A percentile compares a stretch with the other conserved stretches of the same genome.
phyloP scores from a whole-genome alignment of 1,284 basidiomycete species.

The Ceratobasidium sp. region DNA sequence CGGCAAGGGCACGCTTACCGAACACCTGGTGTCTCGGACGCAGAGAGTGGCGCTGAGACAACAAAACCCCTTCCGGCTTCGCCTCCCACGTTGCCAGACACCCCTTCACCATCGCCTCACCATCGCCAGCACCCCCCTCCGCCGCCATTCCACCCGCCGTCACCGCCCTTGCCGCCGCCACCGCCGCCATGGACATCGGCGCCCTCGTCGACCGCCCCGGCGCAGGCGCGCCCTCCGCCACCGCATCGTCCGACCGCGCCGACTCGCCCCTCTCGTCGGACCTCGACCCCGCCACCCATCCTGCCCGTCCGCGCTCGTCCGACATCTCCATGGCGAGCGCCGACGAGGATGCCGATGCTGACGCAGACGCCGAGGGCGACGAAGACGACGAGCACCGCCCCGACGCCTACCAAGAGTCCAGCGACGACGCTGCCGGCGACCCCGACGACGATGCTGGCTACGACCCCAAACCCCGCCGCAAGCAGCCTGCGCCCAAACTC shows the following conservation, averaged over 20 bases:
- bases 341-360: constrained; percentile 26
- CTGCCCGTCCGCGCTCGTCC: constrained; percentile 2
- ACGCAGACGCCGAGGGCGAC: constrained; percentile 32
- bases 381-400: constrained; percentile 26
- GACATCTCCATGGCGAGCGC: constrained; percentile 36
- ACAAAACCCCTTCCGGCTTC: constrained; percentile 1
- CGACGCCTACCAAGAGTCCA: constrained; percentile 21
- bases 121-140: neutral
- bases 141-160: constrained; percentile 21
- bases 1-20: constrained; percentile 27
- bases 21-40: neutral
- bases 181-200: constrained; percentile 36
- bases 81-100: constrained; percentile 21
- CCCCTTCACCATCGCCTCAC: neutral
- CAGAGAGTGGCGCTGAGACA: constrained; percentile 7
- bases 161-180: constrained; percentile 16
- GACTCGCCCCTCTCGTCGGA: constrained; percentile 38
- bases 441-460: constrained; percentile 37
- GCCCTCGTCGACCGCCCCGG: constrained; percentile 25
- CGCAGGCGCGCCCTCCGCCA: neutral
- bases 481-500: constrained; percentile 22
- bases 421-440: constrained; percentile 18
- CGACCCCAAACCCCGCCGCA: constrained; percentile 39
- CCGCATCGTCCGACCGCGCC: constrained; percentile 32
- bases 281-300: neutral